Conservation (phyloP, 1,284 basidiomycete species). For the Polyporus tsugae region DNA sequence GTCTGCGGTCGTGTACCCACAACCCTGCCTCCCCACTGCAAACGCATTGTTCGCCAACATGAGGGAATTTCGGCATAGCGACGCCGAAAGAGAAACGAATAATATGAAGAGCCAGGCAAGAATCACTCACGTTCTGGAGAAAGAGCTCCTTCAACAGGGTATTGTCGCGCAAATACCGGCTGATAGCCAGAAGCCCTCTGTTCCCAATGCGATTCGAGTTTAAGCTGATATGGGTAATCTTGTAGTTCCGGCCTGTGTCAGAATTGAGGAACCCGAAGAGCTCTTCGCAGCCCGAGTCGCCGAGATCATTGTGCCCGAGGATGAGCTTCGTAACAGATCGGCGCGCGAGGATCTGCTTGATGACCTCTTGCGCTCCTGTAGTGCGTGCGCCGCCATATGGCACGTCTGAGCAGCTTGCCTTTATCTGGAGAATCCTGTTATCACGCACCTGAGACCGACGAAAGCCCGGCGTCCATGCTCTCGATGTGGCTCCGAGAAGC, state of each 20-base stretch:
- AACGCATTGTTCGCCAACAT: background rate
- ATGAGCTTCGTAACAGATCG: constrained; percentile 57
- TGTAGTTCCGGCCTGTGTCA: constrained; percentile 52
- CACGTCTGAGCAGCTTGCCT: background rate
- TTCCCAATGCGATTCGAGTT: constrained; percentile 65
- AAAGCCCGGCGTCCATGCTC: constrained; percentile 36
- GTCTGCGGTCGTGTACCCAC: background rate
- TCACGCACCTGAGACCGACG: constrained; percentile 32
- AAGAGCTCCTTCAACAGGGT: constrained; percentile 54
- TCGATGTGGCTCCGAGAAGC: constrained; percentile 35
- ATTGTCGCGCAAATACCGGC: constrained; percentile 60
- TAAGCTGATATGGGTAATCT: constrained; percentile 62
- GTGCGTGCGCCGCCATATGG: background rate
- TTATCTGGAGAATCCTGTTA: background rate
- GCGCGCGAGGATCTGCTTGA: constrained; percentile 52
- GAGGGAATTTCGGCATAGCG: background rate
- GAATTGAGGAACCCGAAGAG: constrained; percentile 67
- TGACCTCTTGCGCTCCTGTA: constrained; percentile 58
- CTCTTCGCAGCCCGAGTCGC: constrained; percentile 63
- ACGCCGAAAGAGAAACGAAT: background rate
- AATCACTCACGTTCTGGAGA: constrained; percentile 62
- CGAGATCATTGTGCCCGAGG: constrained; percentile 65
- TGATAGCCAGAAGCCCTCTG: constrained; percentile 59
- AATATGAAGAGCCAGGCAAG: background rate
- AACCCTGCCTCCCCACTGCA: background rate